Evolutionary conservation across 2,329 filamentous ascomycete genomes (phyloP).

Genomic region (Epichloe bromicola): DNA sequence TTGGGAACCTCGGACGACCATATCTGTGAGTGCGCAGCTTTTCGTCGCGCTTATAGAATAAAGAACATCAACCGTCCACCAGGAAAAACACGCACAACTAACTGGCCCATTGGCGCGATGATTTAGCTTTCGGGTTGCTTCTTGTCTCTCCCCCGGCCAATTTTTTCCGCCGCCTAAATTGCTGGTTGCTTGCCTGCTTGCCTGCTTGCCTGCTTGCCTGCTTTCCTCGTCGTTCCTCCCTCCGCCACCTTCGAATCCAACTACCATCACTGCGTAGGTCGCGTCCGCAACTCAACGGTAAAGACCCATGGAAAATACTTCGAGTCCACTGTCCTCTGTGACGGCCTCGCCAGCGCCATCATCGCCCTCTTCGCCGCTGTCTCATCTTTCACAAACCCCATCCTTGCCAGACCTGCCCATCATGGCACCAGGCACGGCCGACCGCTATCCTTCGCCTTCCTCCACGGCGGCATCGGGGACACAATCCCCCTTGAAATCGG

Average conservation of each 20-base stretch:
- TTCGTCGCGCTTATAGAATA: not conserved
- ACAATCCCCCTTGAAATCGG: slow-evolving; percentile 36
- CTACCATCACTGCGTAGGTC: not conserved
- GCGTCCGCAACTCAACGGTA: not conserved
- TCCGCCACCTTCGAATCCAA: not conserved
- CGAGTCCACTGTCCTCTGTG: slow-evolving; percentile 13
- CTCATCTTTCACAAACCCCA: slow-evolving; percentile 39
- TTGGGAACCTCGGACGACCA: not conserved
- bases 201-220: too few relatives aligned
- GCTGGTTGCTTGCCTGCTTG: too few relatives aligned
- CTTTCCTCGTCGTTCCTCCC: not conserved
- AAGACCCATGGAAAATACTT: not conserved
- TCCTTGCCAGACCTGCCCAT: slow-evolving; percentile 35
- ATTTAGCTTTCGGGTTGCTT: not conserved
- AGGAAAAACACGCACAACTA: not conserved
- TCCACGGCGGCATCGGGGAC: slow-evolving; percentile 35
- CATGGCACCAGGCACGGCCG: slow-evolving; percentile 22
- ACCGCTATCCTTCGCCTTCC: slow-evolving; percentile 39
- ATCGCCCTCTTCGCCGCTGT: slow-evolving; percentile 40
- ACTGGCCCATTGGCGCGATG: not conserved
- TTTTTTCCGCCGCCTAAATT: not conserved
- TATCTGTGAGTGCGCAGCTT: not conserved
- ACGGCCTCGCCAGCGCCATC: slow-evolving; percentile 21
- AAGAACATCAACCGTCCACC: not conserved
- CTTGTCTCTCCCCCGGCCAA: not conserved